A percentile compares a stretch with the other conserved stretches of the same genome.
Conservation (phyloP, 2,329 filamentous ascomycete species). For the Apiospora phragmitis region DNA sequence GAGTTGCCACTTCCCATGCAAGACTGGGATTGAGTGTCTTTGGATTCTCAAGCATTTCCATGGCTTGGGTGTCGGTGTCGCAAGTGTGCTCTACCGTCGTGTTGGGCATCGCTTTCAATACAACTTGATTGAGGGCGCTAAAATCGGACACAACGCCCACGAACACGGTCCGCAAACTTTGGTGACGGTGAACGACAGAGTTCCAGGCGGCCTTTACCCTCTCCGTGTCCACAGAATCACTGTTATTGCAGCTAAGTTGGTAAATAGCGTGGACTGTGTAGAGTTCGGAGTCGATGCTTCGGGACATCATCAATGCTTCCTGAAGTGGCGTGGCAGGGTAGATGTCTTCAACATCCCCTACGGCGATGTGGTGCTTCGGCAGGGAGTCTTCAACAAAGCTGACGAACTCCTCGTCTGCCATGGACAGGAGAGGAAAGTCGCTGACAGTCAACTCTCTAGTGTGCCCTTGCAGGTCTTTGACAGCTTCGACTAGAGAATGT, state of each 20-base stretch:
- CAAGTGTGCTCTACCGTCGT: neutral
- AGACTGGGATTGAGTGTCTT: slow-evolving; percentile 5
- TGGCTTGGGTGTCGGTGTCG: slow-evolving; percentile 5
- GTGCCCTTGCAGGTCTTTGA: neutral
- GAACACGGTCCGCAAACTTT: slow-evolving; percentile 13
- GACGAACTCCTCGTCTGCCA: slow-evolving; percentile 30
- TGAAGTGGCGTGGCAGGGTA: slow-evolving; percentile 57
- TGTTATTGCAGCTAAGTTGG: neutral
- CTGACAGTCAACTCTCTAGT: slow-evolving; percentile 28
- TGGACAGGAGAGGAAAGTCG: slow-evolving; percentile 34
- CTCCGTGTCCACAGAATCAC: neutral
- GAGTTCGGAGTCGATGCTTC: slow-evolving; percentile 12
- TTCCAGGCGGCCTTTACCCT: slow-evolving; percentile 13
- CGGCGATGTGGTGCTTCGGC: slow-evolving; percentile 13
- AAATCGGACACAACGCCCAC: slow-evolving; percentile 9
- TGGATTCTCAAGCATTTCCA: slow-evolving; percentile 1
- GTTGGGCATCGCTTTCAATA: slow-evolving; percentile 7
- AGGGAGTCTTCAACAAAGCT: slow-evolving; percentile 19
- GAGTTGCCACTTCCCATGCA: slow-evolving; percentile 24
- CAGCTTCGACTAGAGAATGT: slow-evolving; percentile 14
- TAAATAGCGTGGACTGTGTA: slow-evolving; percentile 9
- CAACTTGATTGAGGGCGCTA: slow-evolving; percentile 12
- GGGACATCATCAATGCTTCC: slow-evolving; percentile 29
- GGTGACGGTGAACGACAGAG: slow-evolving; percentile 14
- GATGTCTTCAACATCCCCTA: slow-evolving; percentile 45